Conservation (phyloP, 106 monocot species). For the Amphibolis antarctica region DNA sequence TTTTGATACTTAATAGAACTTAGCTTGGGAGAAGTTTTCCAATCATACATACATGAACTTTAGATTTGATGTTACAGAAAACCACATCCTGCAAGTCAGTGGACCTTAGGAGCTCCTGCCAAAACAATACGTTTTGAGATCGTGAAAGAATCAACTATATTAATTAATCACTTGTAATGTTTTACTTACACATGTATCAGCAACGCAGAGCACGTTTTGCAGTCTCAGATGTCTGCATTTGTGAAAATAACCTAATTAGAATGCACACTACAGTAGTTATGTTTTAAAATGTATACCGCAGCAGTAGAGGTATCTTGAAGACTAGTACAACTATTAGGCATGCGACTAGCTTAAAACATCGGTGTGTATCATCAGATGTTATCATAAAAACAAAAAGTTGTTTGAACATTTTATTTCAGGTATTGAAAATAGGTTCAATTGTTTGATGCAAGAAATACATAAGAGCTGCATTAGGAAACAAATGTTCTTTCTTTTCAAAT, state of each 20-base stretch:
- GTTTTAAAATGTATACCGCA: not conserved
- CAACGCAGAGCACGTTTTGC: slow-evolving; percentile 61
- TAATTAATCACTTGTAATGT: not conserved
- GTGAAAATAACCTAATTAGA: not conserved
- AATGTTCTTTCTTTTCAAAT: too few relatives aligned
- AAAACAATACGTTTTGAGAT: not conserved
- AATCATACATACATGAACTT: slow-evolving; percentile 7
- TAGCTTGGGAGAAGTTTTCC: too few relatives aligned
- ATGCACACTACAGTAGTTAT: not conserved
- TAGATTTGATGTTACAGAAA: slow-evolving; percentile 10
- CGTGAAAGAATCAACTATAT: not conserved
- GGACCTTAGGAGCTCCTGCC: slow-evolving; percentile 5
- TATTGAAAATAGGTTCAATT: too few relatives aligned
- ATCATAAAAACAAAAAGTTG: too few relatives aligned
- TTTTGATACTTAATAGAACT: too few relatives aligned
- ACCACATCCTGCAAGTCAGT: slow-evolving; percentile 4
- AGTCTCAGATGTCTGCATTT: slow-evolving; percentile 49
- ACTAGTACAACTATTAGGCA: not conserved
- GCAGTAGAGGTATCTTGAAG: too few relatives aligned
- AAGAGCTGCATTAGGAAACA: too few relatives aligned
- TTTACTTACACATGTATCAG: slow-evolving; percentile 68
- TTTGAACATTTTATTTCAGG: too few relatives aligned
- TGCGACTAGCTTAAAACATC: too few relatives aligned
- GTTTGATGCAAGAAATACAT: too few relatives aligned
- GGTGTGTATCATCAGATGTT: too few relatives aligned